Base-by-base conservation (phyloP, 2,329 filamentous ascomycete genomes). In the Xylaria hypoxylon region DNA sequence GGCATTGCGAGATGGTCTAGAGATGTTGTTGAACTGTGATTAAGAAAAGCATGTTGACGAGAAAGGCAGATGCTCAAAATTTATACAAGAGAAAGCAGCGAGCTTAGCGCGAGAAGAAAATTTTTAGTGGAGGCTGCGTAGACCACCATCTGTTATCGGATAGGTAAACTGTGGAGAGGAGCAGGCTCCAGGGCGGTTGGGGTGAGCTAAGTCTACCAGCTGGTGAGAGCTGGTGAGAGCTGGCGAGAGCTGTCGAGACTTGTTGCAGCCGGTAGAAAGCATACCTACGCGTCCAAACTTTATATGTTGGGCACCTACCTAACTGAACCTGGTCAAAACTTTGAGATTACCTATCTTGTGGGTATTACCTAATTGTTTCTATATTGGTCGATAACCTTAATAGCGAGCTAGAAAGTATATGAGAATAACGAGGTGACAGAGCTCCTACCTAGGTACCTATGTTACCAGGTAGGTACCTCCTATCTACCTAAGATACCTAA, bases 91-190 rank as follows among this genome's bases (percentile, higher is more conserved):
- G 31, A 40, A 40, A 50, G 11, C 5, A 2, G 19, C 38, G 52
- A 63, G 57, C 60, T 45, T 56, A 15, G 26, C 28, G 17, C n/a
- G 31, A 19, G 24, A 24, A 66, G 64, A 67, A 70, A 68, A 68
- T 62, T 65, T 70, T 51, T 44, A 60, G 52, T 56, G 59, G 65
- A 50, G 42, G 7, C 17, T 5, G 22, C 3, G 40, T 51, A 50
- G 53, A 28, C 6, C 19, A 5, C 2, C 6, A n/a, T 33, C 58
- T 31, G 31, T 22, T 51, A 56, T 44, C 64, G 56, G 62, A 63
- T 60, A 58, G 62, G 60, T 60, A 58, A 59, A 67, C 40, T 59
- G 19, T 53, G 38, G 62, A n/a, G 26, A 35, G 42, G 47, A 22
- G 17, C 13, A 24, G 35, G n/a, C n/a, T n/a, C n/a, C n/a, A n/a